Conservation (phyloP, 2,329 filamentous ascomycete genomes). For the Pseudogymnoascus sp. region DNA sequence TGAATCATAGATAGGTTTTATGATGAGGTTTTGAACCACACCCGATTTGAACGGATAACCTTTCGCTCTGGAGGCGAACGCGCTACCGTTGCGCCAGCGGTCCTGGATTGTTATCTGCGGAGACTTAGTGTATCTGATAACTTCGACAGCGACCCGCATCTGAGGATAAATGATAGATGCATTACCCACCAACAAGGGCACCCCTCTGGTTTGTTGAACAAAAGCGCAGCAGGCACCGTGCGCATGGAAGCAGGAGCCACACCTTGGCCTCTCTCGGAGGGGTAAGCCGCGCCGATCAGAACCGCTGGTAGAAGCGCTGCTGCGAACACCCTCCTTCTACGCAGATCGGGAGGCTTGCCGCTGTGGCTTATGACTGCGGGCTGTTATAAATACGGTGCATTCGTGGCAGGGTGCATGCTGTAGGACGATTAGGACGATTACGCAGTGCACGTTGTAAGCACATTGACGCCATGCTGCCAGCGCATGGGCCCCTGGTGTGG, state of each 20-base stretch:
- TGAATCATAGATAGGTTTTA: constrained; percentile 9
- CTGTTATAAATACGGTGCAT: not conserved
- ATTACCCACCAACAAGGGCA: not conserved
- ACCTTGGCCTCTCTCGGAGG: not conserved
- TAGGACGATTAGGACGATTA: not conserved
- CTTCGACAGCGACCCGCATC: not conserved
- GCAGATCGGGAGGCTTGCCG: not conserved
- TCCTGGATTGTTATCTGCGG: constrained; percentile 4
- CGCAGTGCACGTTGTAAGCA: constrained; percentile 6
- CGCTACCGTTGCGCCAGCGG: constrained; percentile 12
- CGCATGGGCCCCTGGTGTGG: not conserved
- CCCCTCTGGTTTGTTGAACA: not conserved
- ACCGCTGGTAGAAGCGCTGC: not conserved
- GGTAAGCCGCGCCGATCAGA: not conserved
- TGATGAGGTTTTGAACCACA: constrained; percentile 12
- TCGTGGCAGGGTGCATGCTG: constrained; percentile 8
- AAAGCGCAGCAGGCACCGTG: constrained; percentile 4
- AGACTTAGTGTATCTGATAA: not conserved
- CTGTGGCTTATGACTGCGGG: constrained; percentile 3
- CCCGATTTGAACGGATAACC: constrained; percentile 13
- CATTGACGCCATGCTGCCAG: constrained; percentile 8
- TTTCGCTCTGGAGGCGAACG: constrained; percentile 12
- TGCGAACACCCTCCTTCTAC: constrained; percentile 1
- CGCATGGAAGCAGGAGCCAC: not conserved
- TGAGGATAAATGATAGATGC: not conserved